Conservation (phyloP, 192 early-diverging fungal species). For the Coemansia guatemalensis region DNA sequence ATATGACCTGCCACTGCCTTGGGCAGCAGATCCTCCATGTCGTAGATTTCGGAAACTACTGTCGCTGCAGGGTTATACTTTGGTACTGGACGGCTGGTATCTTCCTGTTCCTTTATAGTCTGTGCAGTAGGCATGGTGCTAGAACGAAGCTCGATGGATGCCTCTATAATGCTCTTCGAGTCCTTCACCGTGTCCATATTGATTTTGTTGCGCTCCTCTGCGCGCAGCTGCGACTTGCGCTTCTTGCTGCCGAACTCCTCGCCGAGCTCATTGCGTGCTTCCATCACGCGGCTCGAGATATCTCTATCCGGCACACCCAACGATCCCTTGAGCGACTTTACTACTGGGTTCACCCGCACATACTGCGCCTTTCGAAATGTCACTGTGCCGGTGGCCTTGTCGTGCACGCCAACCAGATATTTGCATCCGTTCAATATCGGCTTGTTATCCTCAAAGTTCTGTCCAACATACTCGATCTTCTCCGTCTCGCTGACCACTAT, state of each 20-base stretch:
- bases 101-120: slow-evolving; percentile 54
- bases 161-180: slow-evolving; percentile 65
- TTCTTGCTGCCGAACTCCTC: slow-evolving; percentile 94
- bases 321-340: slow-evolving; percentile 65
- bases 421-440: slow-evolving; percentile 44
- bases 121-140: slow-evolving; percentile 61
- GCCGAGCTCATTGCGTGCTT: slow-evolving; percentile 78
- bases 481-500: slow-evolving; percentile 67
- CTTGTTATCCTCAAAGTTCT: slow-evolving; percentile 61
- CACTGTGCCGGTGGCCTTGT: slow-evolving; percentile 67
- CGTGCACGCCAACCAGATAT: slow-evolving; percentile 81
- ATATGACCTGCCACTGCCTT: slow-evolving; percentile 64
- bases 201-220: slow-evolving; percentile 84
- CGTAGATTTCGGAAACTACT: slow-evolving; percentile 75
- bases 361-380: slow-evolving; percentile 67
- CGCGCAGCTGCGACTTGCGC: slow-evolving; percentile 74
- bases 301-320: slow-evolving; percentile 49
- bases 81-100: slow-evolving; percentile 72
- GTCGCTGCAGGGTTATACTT: slow-evolving; percentile 67
- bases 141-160: slow-evolving; percentile 66
- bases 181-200: slow-evolving; percentile 66
- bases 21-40: slow-evolving; percentile 71
- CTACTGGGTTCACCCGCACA: slow-evolving; percentile 64
- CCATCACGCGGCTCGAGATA: slow-evolving; percentile 48
- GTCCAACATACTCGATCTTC: slow-evolving; percentile 74